Percentiles rank a stretch among this genome's conserved stretches.
Evolutionary conservation across 2,329 filamentous ascomycete genomes (phyloP).

Genomic region (Aspergillus ochraceoroseus): DNA sequence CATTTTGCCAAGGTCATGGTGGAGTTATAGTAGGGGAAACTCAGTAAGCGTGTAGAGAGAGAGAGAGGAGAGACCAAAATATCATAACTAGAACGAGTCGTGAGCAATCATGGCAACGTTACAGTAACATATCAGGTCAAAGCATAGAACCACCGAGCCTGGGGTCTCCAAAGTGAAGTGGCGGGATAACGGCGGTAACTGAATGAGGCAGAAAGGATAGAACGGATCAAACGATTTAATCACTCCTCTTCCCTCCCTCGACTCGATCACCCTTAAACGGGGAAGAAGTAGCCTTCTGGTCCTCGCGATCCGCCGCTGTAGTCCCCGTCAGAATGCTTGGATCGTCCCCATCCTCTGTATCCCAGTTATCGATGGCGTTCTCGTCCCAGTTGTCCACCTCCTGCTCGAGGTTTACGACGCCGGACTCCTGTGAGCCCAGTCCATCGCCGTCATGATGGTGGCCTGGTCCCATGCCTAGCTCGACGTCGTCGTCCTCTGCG

Average conservation of each 20-base stretch:
- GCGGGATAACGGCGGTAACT: too few species aligned
- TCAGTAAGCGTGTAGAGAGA: too few species aligned
- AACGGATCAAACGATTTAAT: conserved; percentile 21
- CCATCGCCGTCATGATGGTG: conserved; percentile 36
- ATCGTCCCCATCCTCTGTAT: conserved; percentile 51
- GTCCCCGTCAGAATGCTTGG: conserved; percentile 11
- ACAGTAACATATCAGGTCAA: conserved; percentile 1
- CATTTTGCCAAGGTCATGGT: too few species aligned
- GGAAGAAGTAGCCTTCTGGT: conserved; percentile 21
- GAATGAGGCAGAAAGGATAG: background rate
- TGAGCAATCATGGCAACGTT: conserved; percentile 7
- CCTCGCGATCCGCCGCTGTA: conserved; percentile 10
- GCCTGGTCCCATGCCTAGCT: conserved; percentile 57
- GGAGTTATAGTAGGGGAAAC: too few species aligned
- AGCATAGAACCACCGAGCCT: too few species aligned
- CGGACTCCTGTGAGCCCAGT: conserved; percentile 57
- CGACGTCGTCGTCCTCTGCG: conserved; percentile 58
- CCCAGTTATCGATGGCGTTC: conserved; percentile 65
- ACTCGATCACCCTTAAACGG: conserved; percentile 22
- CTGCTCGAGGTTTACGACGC: conserved; percentile 65
- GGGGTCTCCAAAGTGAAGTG: too few species aligned
- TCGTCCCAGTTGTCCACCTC: conserved; percentile 95
- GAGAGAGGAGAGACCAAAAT: background rate
- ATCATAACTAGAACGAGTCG: conserved; percentile 3
- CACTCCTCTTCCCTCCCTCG: conserved; percentile 31